Base-by-base conservation (phyloP, 805 yeast species). In the Teunomyces barrocoloradensis region DNA sequence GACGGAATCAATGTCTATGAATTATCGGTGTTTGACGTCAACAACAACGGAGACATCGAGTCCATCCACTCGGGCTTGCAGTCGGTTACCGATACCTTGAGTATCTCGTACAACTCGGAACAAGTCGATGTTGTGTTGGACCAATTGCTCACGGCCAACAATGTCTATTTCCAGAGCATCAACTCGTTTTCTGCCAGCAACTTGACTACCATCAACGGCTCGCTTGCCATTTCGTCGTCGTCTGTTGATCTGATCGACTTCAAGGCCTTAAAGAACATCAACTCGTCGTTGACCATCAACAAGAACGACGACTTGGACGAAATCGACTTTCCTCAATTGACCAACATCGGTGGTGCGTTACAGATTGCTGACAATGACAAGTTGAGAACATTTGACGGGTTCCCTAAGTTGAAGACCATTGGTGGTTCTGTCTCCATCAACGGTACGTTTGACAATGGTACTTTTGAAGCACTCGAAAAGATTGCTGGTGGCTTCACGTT, bases 401-500 rank as follows among this genome's bases (percentile, higher is more conserved):
- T 94, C 82, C 83, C 84, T 58, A 65, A 77, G 55, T 78, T 94
- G 63, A 71, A 77, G 66, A 70, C 87, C 51, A 81, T 92, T 61
- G 88, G 87, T 65, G 98, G 99, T 80, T 94, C 98, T 60, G 82
- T 92, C 56, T 77, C 77, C 66, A 72, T 92, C 55, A 71, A 69
- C 56, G 99, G 99, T 78, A 75, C 79, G 71, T 89, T 89, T 73
- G 77, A 83, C 67, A 80, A 82, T 63, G 94, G 94, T 64, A 74
- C 89, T 52, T 80, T 94, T 68, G 81, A 85, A 56, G 62, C 80
- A 30, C 82, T 94, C 68, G 75, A 71, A 60, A 80, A 85, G 63
- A 96, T 94, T 61, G 81, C 82, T 67, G 99, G 99, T 81, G 97
- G 96, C 71, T 95, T 91, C 74, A 74, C 75, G 64, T 78, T 94